Evolutionary conservation across 202 grass and related monocot species (phyloP).

Genomic region (Setaria viridis): DNA sequence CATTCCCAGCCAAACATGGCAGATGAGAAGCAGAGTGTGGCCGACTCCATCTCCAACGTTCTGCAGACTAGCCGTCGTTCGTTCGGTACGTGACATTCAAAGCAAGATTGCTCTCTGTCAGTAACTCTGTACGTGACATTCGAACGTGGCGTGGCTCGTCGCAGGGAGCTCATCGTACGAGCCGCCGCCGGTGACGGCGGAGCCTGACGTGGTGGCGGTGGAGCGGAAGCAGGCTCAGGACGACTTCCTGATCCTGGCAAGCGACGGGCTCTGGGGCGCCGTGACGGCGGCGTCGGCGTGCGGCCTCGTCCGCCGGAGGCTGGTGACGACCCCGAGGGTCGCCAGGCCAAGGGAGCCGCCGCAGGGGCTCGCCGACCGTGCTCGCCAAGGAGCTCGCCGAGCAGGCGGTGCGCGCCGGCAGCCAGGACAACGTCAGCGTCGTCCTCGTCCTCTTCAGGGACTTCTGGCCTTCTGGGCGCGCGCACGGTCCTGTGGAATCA

Average conservation of each 20-base stretch:
- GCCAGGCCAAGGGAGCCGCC: not conserved
- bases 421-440: slow-evolving; percentile 30
- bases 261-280: slow-evolving; percentile 38
- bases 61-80: no score
- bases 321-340: not conserved
- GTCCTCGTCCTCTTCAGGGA: slow-evolving; percentile 34
- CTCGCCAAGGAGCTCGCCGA: slow-evolving; percentile 17
- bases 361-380: slow-evolving; percentile 1
- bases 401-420: not conserved
- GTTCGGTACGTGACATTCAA: no score
- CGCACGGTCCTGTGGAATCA: not conserved
- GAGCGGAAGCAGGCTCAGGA: not conserved
- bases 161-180: not conserved
- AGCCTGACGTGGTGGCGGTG: not conserved
- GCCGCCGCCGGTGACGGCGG: not conserved
- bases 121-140: no score
- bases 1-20: no score
- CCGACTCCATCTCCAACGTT: no score
- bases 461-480: not conserved
- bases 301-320: slow-evolving; percentile 1
- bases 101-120: no score
- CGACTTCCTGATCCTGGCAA: slow-evolving; percentile 50
- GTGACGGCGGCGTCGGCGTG: slow-evolving; percentile 33
- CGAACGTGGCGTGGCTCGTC: not conserved
- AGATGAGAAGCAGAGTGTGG: no score